phyloP scores from a whole-genome alignment of 164 flowering plant species.

The grape (Vitis vinifera) region ASM3070453v1 NC_081810.1:2289001-2289500 shows the following conservation, averaged over 20 bases:
- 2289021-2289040: not conserved
- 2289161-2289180: not conserved
- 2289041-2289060: not conserved
- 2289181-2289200: not conserved
- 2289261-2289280: not conserved
- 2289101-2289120: not conserved
- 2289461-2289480: no score
- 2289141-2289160: not conserved
- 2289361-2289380: no score
- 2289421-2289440: no score
- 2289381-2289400: no score
- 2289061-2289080: not conserved
- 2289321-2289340: no score
- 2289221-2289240: not conserved
- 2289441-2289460: no score
- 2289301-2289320: no score
- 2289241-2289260: not conserved
- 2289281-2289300: no score
- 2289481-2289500: no score
- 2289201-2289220: not conserved
- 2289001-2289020: not conserved
- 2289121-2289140: not conserved
- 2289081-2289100: not conserved
- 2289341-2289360: no score
- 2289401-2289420: no score